Percentiles rank a stretch among this genome's conserved stretches.
Conservation (phyloP, 495 filamentous ascomycete genomes). For the Tuber melanosporum region DNA sequence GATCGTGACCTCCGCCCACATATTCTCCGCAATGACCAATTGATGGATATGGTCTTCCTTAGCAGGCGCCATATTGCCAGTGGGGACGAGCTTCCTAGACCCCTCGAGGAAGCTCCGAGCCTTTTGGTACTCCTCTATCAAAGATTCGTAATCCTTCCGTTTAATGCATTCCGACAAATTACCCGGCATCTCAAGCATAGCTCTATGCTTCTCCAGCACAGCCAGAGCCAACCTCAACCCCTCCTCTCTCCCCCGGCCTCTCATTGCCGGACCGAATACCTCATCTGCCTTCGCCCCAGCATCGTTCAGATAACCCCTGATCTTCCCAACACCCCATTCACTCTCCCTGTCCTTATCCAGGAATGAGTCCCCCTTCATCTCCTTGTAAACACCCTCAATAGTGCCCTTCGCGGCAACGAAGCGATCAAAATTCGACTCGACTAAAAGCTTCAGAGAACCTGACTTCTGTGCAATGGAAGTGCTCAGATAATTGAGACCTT, state of each 20-base stretch:
- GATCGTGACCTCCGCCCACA: slow-evolving; percentile 85
- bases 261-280: slow-evolving; percentile 89
- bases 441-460: slow-evolving; percentile 85
- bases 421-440: slow-evolving; percentile 95
- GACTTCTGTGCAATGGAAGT: slow-evolving; percentile 94
- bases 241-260: slow-evolving; percentile 86
- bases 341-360: slow-evolving; percentile 80
- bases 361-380: slow-evolving; percentile 83
- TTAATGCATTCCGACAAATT: slow-evolving; percentile 79
- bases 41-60: slow-evolving; percentile 73
- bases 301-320: slow-evolving; percentile 78
- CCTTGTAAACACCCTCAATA: slow-evolving; percentile 95
- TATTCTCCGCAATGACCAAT: slow-evolving; percentile 80
- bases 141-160: slow-evolving; percentile 74
- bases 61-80: slow-evolving; percentile 48
- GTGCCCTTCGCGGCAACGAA: slow-evolving; percentile 95
- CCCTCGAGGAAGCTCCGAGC: slow-evolving; percentile 70
- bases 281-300: slow-evolving; percentile 91
- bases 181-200: slow-evolving; percentile 69
- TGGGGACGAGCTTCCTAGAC: slow-evolving; percentile 58
- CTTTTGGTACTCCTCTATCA: slow-evolving; percentile 78
- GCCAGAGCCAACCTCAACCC: slow-evolving; percentile 66
- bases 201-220: slow-evolving; percentile 68
- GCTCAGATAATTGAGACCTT: slow-evolving; percentile 74
- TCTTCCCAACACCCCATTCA: slow-evolving; percentile 87